Evolutionary conservation across 1,284 basidiomycete species (phyloP).

Genomic region (Malassezia dermatis): DNA sequence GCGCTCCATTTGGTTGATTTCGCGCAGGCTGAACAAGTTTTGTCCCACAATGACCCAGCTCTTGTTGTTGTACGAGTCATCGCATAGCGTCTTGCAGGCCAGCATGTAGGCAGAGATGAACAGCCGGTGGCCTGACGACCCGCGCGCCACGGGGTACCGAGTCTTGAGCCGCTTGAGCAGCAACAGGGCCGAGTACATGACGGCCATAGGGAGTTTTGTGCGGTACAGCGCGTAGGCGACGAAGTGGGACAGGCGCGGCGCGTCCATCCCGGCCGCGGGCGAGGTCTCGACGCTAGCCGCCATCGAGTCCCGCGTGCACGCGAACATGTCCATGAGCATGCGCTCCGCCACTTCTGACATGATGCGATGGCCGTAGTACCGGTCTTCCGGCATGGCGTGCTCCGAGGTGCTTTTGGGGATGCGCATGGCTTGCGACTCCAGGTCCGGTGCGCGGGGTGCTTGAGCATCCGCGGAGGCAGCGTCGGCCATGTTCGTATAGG

Average conservation of each 20-base stretch:
- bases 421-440: conserved; percentile 4
- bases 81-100: conserved; percentile 45
- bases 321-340: conserved; percentile 10
- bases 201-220: conserved; percentile 40
- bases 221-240: conserved; percentile 47
- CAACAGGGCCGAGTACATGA: conserved; percentile 43
- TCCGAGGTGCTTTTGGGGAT: conserved; percentile 7
- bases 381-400: neutral
- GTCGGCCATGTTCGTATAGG: neutral
- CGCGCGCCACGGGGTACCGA: conserved; percentile 44
- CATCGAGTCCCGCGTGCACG: conserved; percentile 13
- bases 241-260: conserved; percentile 45
- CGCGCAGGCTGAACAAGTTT: conserved; percentile 41
- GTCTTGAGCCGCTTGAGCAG: conserved; percentile 44
- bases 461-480: neutral
- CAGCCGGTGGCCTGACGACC: conserved; percentile 47
- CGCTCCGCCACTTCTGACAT: conserved; percentile 13
- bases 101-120: conserved; percentile 48
- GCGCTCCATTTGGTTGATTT: conserved; percentile 48
- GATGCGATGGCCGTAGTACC: conserved; percentile 11
- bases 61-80: conserved; percentile 48
- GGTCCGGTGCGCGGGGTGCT: conserved; percentile 5
- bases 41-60: conserved; percentile 48
- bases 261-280: neutral
- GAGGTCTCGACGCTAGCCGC: neutral